A percentile compares a stretch with the other conserved stretches of the same genome.
These are phyloP conservation scores for Gentiana straminea DNA, from an alignment of 257 asterid genomes.

Conservation along the genomic window DNA sequence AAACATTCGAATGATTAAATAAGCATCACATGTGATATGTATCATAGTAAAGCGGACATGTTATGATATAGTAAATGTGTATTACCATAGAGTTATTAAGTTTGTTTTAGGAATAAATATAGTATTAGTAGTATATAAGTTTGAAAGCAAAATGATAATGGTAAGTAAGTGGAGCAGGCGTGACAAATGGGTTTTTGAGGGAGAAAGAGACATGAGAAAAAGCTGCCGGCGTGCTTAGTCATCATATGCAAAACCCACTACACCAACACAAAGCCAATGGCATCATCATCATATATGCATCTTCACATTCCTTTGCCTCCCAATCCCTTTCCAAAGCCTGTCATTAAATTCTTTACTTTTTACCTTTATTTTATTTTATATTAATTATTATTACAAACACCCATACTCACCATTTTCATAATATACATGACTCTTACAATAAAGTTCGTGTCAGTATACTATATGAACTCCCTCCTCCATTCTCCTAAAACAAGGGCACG, in stretches of 20 bases:
- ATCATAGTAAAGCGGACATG: no score
- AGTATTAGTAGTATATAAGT: no score
- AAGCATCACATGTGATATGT: no score
- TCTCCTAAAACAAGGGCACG: slow-evolving; percentile 30
- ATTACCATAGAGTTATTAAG: no score
- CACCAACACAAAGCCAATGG: neutral
- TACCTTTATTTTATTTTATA: slow-evolving; percentile 7
- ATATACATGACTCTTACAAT: neutral
- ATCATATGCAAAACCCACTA: slow-evolving; percentile 34
- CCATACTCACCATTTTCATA: slow-evolving; percentile 1
- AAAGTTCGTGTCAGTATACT: slow-evolving; percentile 8
- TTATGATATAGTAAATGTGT: no score
- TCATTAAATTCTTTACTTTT: slow-evolving; percentile 18
- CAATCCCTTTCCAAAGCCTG: slow-evolving; percentile 46
- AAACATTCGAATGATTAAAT: no score
- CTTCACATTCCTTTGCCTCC: slow-evolving; percentile 51
- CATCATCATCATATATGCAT: neutral
- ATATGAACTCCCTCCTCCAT: neutral
- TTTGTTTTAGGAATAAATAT: no score
- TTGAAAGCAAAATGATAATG: neutral
- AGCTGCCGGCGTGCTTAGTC: slow-evolving; percentile 78
- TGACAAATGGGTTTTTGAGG: slow-evolving; percentile 26
- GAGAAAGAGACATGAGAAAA: slow-evolving; percentile 30
- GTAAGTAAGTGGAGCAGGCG: slow-evolving; percentile 48
- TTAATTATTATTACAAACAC: slow-evolving; percentile 1